These are phyloP conservation scores for Pichia norvegensis DNA, from an alignment of 1,139 yeast genomes.

Conservation along the genomic window DNA sequence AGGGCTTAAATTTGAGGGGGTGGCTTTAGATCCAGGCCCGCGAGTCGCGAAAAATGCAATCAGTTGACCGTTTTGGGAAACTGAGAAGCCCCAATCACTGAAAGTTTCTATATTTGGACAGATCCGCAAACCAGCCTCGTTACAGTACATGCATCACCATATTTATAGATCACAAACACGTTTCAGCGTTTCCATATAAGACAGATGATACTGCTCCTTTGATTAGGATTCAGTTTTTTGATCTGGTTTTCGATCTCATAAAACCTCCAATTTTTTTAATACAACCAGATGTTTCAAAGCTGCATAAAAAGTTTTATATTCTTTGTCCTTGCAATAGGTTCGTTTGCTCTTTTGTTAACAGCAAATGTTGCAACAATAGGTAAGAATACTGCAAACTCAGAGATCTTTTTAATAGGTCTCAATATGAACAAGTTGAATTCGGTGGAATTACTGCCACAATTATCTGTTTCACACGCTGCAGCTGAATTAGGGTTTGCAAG, in stretches of 20 bases:
- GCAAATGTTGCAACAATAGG: slow-evolving; percentile 19
- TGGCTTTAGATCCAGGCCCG: too few species aligned
- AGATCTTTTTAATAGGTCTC: slow-evolving; percentile 36
- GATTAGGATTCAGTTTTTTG: neutral
- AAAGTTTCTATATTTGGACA: neutral
- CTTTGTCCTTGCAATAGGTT: slow-evolving; percentile 9
- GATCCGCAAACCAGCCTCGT: neutral
- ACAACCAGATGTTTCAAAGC: neutral
- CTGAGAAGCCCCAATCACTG: too few species aligned
- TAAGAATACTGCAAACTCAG: slow-evolving; percentile 30
- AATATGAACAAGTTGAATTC: slow-evolving; percentile 30
- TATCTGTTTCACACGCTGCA: slow-evolving; percentile 8
- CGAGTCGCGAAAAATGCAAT: too few species aligned
- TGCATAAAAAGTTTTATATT: slow-evolving; percentile 7
- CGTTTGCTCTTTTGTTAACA: slow-evolving; percentile 13
- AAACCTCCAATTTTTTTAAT: neutral
- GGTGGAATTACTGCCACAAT: slow-evolving; percentile 15
- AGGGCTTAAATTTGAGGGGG: too few species aligned
- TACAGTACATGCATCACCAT: neutral
- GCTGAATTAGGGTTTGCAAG: slow-evolving; percentile 46
- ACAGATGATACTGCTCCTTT: too few species aligned
- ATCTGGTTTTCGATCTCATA: neutral
- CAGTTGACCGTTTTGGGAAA: too few species aligned
- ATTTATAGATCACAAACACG: too few species aligned
- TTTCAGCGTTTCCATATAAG: too few species aligned